phyloP scores from a whole-genome alignment of 805 yeast genomes.

The Pichia exigua region DNA sequence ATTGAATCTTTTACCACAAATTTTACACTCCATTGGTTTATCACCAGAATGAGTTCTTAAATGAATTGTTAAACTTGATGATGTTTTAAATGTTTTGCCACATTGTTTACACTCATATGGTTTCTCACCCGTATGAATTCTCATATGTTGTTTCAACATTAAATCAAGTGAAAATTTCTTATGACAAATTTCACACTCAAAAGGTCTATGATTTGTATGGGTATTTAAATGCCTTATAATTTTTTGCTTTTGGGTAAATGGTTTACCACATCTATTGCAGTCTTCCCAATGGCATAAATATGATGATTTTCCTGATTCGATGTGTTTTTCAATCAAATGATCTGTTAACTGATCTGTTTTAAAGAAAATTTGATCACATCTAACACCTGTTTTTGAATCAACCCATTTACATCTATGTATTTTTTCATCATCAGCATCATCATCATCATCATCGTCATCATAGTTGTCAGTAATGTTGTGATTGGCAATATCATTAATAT shows the following conservation, averaged over 20 bases:
- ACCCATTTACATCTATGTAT: constrained; percentile 35
- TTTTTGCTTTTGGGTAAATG: constrained; percentile 80
- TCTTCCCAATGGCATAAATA: constrained; percentile 74
- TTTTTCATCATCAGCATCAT: constrained; percentile 5
- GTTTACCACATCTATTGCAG: constrained; percentile 56
- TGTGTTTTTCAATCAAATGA: constrained; percentile 62
- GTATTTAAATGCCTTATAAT: constrained; percentile 77
- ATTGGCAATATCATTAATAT: no score
- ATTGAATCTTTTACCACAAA: constrained; percentile 77
- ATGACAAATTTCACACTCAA: constrained; percentile 60
- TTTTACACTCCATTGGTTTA: constrained; percentile 73
- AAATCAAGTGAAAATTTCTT: constrained; percentile 69
- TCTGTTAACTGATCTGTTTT: constrained; percentile 56
- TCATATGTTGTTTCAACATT: constrained; percentile 70
- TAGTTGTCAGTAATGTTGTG: background rate
- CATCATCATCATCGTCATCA: constrained; percentile 5
- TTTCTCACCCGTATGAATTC: constrained; percentile 85
- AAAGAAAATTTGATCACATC: constrained; percentile 45
- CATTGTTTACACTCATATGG: constrained; percentile 74
- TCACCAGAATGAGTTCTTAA: constrained; percentile 83
- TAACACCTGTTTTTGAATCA: constrained; percentile 10
- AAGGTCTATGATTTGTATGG: constrained; percentile 82
- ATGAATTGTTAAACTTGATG: constrained; percentile 78
- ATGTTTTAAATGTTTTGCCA: constrained; percentile 72
- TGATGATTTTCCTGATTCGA: constrained; percentile 62